Evolutionary conservation across 225 moss, liverwort and hornwort genomes (phyloP).

Genomic region (Pseudoscleropodium purum): DNA sequence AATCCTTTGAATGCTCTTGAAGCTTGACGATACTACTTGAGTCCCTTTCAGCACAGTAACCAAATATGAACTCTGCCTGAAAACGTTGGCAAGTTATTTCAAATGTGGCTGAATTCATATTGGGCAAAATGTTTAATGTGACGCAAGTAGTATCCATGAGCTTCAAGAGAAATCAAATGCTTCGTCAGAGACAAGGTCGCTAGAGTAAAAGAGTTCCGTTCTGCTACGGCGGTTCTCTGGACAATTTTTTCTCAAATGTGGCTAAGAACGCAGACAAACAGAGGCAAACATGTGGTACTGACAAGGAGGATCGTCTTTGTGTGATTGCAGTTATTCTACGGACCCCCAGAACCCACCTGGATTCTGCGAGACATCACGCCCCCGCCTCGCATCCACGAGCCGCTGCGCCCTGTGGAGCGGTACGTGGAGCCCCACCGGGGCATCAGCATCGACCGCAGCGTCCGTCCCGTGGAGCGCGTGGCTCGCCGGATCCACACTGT

Average conservation of each 20-base stretch:
- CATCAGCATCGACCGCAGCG: neutral
- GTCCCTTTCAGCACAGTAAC: neutral
- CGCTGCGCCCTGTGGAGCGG: neutral
- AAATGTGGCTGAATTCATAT: neutral
- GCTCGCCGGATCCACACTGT: neutral
- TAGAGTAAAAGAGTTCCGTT: neutral
- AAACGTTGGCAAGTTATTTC: neutral
- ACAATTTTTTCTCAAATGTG: neutral
- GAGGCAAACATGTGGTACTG: neutral
- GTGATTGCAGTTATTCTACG: conserved; percentile 21
- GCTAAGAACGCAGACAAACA: neutral
- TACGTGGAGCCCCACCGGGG: neutral
- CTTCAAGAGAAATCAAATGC: neutral
- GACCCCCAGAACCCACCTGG: conserved; percentile 12
- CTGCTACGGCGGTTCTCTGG: neutral
- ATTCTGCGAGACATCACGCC: neutral
- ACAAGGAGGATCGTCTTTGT: neutral
- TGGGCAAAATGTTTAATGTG: neutral
- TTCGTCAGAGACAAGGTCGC: neutral
- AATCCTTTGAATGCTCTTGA: neutral
- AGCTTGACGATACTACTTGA: neutral
- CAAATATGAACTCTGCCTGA: neutral
- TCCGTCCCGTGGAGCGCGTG: conserved; percentile 13
- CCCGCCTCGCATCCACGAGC: neutral
- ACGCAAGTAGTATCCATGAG: neutral